phyloP scores from a whole-genome alignment of 2,329 filamentous ascomycete genomes.

The Fusarium odoratissimum region DNA sequence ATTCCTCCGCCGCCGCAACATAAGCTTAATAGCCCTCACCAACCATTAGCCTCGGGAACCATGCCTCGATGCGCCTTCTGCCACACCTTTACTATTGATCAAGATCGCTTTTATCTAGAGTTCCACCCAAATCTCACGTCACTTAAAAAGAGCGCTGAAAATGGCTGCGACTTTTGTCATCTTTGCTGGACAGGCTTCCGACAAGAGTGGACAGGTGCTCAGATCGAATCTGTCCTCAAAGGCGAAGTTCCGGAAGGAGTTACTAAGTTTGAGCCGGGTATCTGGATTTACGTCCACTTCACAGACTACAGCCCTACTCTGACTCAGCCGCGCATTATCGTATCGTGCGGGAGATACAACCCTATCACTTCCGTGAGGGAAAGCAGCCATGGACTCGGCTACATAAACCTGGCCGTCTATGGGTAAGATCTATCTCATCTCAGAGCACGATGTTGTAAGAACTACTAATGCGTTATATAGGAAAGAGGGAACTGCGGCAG shows the following conservation, averaged over 20 bases:
- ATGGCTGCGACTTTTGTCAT: slow-evolving; percentile 13
- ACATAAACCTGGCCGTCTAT: not conserved
- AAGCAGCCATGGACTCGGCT: not conserved
- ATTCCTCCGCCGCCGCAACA: not conserved
- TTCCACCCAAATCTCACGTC: slow-evolving; percentile 7
- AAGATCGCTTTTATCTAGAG: not conserved
- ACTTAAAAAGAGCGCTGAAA: not conserved
- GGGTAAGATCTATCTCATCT: not conserved
- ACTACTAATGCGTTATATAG: not conserved
- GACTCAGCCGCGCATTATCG: not conserved
- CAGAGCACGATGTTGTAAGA: rapidly evolving
- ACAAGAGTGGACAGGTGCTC: not conserved
- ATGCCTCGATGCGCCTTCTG: slow-evolving; percentile 1
- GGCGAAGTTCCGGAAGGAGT: not conserved
- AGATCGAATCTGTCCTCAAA: not conserved
- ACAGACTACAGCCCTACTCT: not conserved
- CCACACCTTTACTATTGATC: not conserved
- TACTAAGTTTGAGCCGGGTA: not conserved
- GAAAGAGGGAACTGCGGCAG: not conserved
- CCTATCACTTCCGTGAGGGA: not conserved
- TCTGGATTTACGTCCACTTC: slow-evolving; percentile 20
- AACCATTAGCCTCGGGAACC: not conserved
- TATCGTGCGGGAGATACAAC: not conserved
- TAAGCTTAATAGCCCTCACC: not conserved
- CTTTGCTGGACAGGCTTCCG: slow-evolving; percentile 16